Conservation (phyloP, 805 yeast genomes). For the Barnettozyma sucrosica region DNA sequence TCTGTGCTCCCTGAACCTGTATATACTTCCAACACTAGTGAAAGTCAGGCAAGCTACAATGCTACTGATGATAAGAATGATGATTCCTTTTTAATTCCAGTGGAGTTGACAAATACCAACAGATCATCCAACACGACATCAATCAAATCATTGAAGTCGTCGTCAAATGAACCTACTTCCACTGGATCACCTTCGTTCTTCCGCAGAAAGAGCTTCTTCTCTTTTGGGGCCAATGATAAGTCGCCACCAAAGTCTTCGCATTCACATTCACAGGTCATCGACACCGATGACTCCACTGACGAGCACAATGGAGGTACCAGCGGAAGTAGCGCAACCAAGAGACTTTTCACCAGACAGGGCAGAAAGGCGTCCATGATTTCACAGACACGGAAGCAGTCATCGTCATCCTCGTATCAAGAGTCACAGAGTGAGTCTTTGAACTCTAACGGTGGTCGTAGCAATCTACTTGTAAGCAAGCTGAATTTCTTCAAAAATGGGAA, state of each 20-base stretch:
- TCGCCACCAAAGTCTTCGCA: conserved; percentile 18
- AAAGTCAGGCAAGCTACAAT: not conserved
- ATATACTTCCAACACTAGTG: not conserved
- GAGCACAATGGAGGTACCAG: conserved; percentile 12
- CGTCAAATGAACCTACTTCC: conserved; percentile 12
- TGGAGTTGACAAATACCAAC: conserved; percentile 18
- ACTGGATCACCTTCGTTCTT: conserved; percentile 34
- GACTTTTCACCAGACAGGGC: conserved; percentile 16
- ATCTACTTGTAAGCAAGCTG: conserved; percentile 21
- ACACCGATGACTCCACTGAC: conserved; percentile 18
- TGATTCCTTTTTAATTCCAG: conserved; percentile 11
- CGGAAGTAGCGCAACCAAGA: conserved; percentile 10
- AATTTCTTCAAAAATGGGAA: conserved; percentile 19
- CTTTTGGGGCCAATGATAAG: conserved; percentile 28
- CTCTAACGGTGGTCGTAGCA: not conserved
- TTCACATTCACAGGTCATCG: conserved; percentile 14
- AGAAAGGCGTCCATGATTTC: conserved; percentile 14
- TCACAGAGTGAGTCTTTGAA: conserved; percentile 6
- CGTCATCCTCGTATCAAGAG: conserved; percentile 12
- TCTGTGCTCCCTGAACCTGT: not conserved
- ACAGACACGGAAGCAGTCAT: conserved; percentile 18
- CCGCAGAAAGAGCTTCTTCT: conserved; percentile 30
- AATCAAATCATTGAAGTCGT: conserved; percentile 16
- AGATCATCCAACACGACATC: conserved; percentile 17
- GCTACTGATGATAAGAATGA: not conserved